Base-by-base conservation (phyloP, 2,329 filamentous ascomycete species). In the Cercospora janseana region DNA sequence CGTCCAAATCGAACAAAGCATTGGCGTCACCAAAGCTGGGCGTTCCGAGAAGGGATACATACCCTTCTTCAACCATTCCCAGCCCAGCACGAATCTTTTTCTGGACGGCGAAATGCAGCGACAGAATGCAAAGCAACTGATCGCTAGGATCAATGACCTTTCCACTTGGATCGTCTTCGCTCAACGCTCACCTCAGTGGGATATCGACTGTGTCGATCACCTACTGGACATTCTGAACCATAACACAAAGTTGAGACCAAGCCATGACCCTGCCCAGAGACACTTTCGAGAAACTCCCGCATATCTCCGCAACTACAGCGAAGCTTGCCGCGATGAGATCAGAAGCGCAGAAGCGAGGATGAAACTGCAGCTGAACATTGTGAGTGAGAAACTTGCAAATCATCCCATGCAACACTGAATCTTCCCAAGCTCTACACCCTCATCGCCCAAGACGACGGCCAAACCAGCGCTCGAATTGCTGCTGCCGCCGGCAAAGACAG, bases 401-500 rank as follows among this genome's bases (percentile, higher is more conserved):
- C n/a, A n/a, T n/a, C n/a, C n/a, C n/a, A n/a, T n/a, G n/a, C n/a
- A n/a, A n/a, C n/a, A n/a, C n/a, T n/a, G n/a, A n/a, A n/a, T n/a
- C n/a, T n/a, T n/a, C n/a, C n/a, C n/a, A n/a, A n/a, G n/a, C n/a
- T n/a, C n/a, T 58, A 58, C 44, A 56, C 55, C n/a, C 41, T 53
- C 6, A 50, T 54, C 15, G 53, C 53, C 9, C 53, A 58, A 29
- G 53, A 58, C n/a, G 55, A 56, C 20, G 49, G 53, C 2, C 55
- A 54, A 24, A 58, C 53, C 6, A 54, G 42, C 35, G 55, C 50
- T 6, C 20, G 46, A 16, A 32, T 78, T 6, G 69, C 70, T 0
- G 63, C 62, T 7, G 69, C 70, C 0, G 67, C 73, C 0, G 68
- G 70, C n/a, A 52, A 52, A 0, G 79, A 81, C 44, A 78, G 75